Percentiles rank a stretch among this genome's conserved stretches.
phyloP scores from a whole-genome alignment of 2,329 filamentous ascomycete genomes.

The Rutstroemia sp. region DNA sequence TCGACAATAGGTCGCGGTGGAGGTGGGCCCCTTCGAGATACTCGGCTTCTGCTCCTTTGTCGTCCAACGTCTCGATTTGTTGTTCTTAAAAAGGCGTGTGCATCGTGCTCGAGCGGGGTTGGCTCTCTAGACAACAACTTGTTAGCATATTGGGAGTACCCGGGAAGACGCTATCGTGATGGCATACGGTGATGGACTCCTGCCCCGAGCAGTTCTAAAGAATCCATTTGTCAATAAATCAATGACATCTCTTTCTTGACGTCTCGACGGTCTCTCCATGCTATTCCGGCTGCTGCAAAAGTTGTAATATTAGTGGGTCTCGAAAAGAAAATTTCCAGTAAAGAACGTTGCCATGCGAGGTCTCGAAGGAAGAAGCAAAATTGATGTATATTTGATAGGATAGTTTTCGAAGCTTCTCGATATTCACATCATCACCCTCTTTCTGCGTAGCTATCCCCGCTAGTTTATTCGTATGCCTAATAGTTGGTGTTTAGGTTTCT shows the following conservation, averaged over 20 bases:
- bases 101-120: conserved; percentile 9
- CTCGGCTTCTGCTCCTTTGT: conserved; percentile 17
- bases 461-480: background rate
- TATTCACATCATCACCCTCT: background rate
- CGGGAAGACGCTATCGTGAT: background rate
- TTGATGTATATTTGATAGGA: background rate
- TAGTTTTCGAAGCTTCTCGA: background rate
- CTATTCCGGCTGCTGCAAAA: background rate
- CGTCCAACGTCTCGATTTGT: conserved; percentile 5
- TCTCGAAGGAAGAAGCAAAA: background rate
- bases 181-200: conserved; percentile 31
- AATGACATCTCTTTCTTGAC: conserved; percentile 16
- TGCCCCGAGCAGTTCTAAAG: conserved; percentile 41
- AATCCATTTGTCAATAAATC: conserved; percentile 40
- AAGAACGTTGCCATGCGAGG: background rate
- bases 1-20: conserved; percentile 62
- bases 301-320: too few relatives aligned
- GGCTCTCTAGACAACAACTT: conserved; percentile 5
- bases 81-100: conserved; percentile 9
- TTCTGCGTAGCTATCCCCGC: background rate
- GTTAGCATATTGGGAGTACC: background rate
- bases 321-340: too few relatives aligned
- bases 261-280: conserved; percentile 18
- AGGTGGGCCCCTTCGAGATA: conserved; percentile 18
- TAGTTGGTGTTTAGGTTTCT: background rate